Evolutionary conservation across 2,329 filamentous ascomycete genomes (phyloP).

Genomic region (Parastagonospora avenae): DNA sequence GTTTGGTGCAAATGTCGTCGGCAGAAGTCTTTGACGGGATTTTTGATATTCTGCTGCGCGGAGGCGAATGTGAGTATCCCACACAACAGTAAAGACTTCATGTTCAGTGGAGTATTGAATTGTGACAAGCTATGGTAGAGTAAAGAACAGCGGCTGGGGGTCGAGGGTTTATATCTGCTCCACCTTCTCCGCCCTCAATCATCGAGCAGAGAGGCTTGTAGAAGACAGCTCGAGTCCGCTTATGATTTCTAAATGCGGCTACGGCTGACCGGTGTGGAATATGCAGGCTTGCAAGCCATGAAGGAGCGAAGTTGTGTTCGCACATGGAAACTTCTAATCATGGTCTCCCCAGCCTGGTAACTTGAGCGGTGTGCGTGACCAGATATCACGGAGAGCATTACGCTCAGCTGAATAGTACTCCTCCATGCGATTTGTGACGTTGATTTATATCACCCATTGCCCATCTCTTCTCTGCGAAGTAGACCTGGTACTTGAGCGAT

Average conservation of each 20-base stretch:
- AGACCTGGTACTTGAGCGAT: background rate
- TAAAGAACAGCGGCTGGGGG: background rate
- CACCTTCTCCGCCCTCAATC: background rate
- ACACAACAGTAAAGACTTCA: background rate
- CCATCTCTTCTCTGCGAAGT: too few relatives aligned
- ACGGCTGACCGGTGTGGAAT: background rate
- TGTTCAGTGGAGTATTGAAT: background rate
- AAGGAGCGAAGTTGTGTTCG: background rate
- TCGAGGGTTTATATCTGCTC: background rate
- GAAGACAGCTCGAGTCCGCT: background rate
- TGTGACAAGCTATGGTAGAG: background rate
- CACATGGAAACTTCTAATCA: background rate
- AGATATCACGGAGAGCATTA: too few relatives aligned
- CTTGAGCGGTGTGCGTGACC: background rate
- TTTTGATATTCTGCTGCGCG: background rate
- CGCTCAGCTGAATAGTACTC: too few relatives aligned
- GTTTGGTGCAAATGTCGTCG: constrained; percentile 58
- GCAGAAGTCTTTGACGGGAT: constrained; percentile 24
- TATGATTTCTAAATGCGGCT: background rate
- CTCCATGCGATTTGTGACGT: too few relatives aligned
- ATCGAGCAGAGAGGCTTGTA: background rate
- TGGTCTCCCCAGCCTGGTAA: background rate
- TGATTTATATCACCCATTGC: too few relatives aligned
- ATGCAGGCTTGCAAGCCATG: background rate
- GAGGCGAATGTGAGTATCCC: background rate